Evolutionary conservation across 2,329 filamentous ascomycete species (phyloP), one percentile per base, ranked within the genome.

Genomic region (Neonectria neomacrospora): DNA sequence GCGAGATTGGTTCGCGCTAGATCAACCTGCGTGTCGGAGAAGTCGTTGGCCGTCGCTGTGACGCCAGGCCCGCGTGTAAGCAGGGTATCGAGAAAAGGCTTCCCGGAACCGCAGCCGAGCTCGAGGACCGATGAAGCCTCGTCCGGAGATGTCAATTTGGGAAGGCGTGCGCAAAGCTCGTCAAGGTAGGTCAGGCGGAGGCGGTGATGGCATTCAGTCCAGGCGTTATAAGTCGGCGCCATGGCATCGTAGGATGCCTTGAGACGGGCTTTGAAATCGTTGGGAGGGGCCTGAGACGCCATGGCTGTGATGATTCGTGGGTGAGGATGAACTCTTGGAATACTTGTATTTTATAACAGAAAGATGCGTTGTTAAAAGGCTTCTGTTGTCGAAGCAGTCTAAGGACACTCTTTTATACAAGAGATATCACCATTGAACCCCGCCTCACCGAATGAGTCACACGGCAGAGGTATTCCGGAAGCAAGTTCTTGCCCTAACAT

Each of bases 21-120:
- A 0, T n/a, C 48, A 3, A 69, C 26, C 14, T 69, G 67, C 20
- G 56, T 48, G 0, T 59, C 41, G 0, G 64, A 61, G 0, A 69
- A 18, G 5, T 69, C 67, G 20, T 69, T 69, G 0, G 54, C 64
- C 9, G 62, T 16, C 0, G 59, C 20, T 0, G 37, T 51, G 9
- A 51, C 28, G 8, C 30, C 30, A 10, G 28, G 11, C 7, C 41
- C 32, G 5, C 32, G 26, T n/a, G 37, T 9, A 10, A 42, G 6
- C 22, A 60, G 14, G 6, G 34, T 54, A 10, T 58, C 54, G 3
- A 65, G 39, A 3, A 67, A 57, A 0, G 67, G 61, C 2, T 26
- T 42, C 12, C 66, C 67, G 2, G 54, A 39, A 4, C 64, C 66
- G 8, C 67, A 67, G 5, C 64, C 61, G 4, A 69, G 23, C 7